These are phyloP conservation scores for Trichocladium antarcticum DNA, from an alignment of 495 filamentous ascomycete species.

Conservation along the genomic window DNA sequence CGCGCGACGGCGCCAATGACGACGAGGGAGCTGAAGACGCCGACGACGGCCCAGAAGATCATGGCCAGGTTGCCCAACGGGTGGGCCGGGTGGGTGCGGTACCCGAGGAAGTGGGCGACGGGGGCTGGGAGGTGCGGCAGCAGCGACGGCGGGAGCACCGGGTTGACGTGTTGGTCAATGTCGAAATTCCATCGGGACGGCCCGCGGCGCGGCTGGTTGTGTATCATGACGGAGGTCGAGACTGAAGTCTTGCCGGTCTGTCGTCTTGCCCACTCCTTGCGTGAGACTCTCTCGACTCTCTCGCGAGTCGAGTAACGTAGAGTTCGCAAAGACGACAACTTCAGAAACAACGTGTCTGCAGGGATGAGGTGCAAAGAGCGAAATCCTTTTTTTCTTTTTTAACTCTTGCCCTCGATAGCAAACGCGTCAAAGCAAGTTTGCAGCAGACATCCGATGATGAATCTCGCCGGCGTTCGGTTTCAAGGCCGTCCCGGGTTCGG, in stretches of 20 bases:
- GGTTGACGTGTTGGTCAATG: constrained; percentile 56
- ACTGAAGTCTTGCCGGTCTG: no score
- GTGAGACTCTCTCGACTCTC: no score
- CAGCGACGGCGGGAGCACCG: constrained; percentile 43
- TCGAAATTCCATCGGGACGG: constrained; percentile 44
- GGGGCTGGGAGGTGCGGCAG: constrained; percentile 37
- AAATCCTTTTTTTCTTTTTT: background rate
- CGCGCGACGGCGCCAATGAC: constrained; percentile 37
- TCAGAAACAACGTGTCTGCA: background rate
- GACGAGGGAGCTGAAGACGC: constrained; percentile 41
- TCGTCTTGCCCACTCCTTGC: no score
- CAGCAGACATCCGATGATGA: no score
- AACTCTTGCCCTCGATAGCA: background rate
- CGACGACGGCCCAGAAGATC: constrained; percentile 43
- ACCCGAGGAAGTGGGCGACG: constrained; percentile 43
- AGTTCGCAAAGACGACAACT: background rate
- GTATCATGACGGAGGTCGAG: background rate
- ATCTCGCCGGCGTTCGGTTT: background rate
- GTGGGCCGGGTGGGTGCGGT: constrained; percentile 27
- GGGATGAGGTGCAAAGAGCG: background rate
- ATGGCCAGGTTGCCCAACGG: constrained; percentile 41
- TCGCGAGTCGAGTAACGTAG: background rate
- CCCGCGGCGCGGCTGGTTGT: background rate
- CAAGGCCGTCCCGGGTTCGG: background rate
- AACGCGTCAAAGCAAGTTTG: no score